Conservation (phyloP, 208 protist species). For the Trypanosoma theileri region DNA sequence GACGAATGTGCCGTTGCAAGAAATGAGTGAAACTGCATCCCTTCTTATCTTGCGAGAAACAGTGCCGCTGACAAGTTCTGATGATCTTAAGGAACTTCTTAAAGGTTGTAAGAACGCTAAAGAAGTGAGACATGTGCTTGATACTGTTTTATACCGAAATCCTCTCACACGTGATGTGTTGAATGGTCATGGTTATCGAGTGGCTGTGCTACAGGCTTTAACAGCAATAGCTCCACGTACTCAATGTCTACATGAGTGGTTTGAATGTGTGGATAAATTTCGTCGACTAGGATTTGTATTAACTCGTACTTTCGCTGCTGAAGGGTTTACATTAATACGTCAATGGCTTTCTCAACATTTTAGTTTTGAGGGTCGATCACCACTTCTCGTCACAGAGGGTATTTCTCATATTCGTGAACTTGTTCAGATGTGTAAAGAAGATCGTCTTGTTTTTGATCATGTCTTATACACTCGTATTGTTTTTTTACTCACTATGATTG, state of each 20-base stretch:
- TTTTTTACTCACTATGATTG: constrained; percentile 87
- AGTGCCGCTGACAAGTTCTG: constrained; percentile 42
- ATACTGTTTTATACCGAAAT: constrained; percentile 70
- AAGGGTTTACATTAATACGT: constrained; percentile 74
- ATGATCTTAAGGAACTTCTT: constrained; percentile 62
- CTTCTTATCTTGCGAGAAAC: constrained; percentile 45
- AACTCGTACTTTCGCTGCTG: constrained; percentile 81
- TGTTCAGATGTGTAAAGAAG: constrained; percentile 76
- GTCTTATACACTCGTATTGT: constrained; percentile 87
- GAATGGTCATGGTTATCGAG: constrained; percentile 86
- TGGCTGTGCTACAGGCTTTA: constrained; percentile 68
- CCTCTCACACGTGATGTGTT: constrained; percentile 74
- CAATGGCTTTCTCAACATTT: constrained; percentile 72
- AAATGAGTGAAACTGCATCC: constrained; percentile 33
- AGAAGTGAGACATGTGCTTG: constrained; percentile 74
- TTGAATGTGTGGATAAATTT: constrained; percentile 70
- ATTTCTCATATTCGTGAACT: constrained; percentile 68
- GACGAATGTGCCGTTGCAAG: background rate
- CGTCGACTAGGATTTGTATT: constrained; percentile 75
- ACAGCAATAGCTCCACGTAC: constrained; percentile 55
- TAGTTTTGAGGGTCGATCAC: constrained; percentile 56
- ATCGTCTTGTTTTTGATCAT: constrained; percentile 82
- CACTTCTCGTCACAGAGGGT: constrained; percentile 68
- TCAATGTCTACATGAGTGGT: constrained; percentile 71
- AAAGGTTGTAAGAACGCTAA: constrained; percentile 62